Conservation (phyloP, 192 early-diverging fungal genomes). For the Rhizophagus clarus region DNA sequence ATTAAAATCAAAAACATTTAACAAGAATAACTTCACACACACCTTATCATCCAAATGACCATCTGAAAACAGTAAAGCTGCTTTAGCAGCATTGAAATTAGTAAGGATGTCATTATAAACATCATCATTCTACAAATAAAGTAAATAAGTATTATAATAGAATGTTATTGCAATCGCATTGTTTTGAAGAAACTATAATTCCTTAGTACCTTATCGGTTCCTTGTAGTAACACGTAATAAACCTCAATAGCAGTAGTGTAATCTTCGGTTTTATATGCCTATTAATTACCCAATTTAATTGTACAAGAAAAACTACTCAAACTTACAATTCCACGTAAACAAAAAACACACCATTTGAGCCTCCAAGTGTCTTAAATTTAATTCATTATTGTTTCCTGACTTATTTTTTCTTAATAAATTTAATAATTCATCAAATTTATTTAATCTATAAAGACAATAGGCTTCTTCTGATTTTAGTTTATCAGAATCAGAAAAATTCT, state of each 20-base stretch:
- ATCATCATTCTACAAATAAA: slow-evolving; percentile 34
- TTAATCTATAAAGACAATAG: slow-evolving; percentile 69
- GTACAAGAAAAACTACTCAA: neutral
- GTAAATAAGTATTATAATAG: neutral
- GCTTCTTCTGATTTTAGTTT: slow-evolving; percentile 58
- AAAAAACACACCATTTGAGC: slow-evolving; percentile 62
- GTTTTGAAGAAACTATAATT: neutral
- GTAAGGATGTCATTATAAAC: slow-evolving; percentile 53
- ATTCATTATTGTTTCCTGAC: slow-evolving; percentile 27
- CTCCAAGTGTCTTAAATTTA: slow-evolving; percentile 57
- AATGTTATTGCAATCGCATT: neutral
- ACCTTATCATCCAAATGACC: slow-evolving; percentile 39
- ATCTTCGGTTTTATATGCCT: slow-evolving; percentile 61
- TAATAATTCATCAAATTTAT: slow-evolving; percentile 54
- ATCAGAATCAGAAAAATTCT: slow-evolving; percentile 25
- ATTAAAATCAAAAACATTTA: neutral
- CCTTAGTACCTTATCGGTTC: slow-evolving; percentile 36
- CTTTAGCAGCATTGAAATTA: slow-evolving; percentile 55
- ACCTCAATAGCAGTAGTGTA: slow-evolving; percentile 49
- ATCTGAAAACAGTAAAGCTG: slow-evolving; percentile 48
- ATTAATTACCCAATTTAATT: neutral
- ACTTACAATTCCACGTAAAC: neutral
- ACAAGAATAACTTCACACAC: neutral
- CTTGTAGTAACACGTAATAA: slow-evolving; percentile 46
- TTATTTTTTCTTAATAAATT: slow-evolving; percentile 40